These are phyloP conservation scores for Litsea cubeba DNA, from an alignment of 164 flowering plant species.

Conservation along the genomic window DNA sequence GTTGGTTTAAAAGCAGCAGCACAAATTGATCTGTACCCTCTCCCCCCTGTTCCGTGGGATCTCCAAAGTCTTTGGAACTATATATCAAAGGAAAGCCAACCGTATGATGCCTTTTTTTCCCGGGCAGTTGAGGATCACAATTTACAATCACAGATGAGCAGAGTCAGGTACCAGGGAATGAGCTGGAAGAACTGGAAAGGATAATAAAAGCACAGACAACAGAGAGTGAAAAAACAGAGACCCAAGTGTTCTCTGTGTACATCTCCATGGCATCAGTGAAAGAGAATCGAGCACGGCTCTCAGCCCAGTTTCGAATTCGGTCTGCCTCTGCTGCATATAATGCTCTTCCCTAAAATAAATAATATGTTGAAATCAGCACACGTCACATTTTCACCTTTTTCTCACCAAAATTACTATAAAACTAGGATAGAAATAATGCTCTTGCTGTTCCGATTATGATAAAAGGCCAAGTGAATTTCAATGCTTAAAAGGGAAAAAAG, in stretches of 20 bases:
- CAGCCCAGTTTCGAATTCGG: conserved; percentile 94
- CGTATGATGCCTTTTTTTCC: not conserved
- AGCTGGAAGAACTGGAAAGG: conserved; percentile 63
- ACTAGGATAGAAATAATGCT: too few relatives aligned
- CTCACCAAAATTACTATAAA: too few relatives aligned
- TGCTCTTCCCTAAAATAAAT: conserved; percentile 70
- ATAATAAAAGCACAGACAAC: conserved; percentile 98
- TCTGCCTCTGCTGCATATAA: conserved; percentile 98
- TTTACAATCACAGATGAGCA: not conserved
- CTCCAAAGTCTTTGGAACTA: not conserved
- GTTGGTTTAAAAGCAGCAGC: not conserved
- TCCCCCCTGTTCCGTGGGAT: not conserved
- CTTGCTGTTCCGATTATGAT: too few relatives aligned
- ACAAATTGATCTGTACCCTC: not conserved
- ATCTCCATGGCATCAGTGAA: conserved; percentile 99
- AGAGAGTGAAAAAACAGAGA: conserved; percentile 88
- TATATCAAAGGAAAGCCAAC: not conserved
- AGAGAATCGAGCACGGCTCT: conserved; percentile 80
- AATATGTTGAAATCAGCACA: not conserved
- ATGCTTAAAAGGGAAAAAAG: too few relatives aligned
- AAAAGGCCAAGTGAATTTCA: too few relatives aligned
- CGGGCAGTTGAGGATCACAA: not conserved
- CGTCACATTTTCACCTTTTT: not conserved
- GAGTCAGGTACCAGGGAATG: conserved; percentile 9
- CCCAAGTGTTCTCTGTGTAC: conserved; percentile 95